A percentile compares a stretch with the other conserved stretches of the same genome.
phyloP scores from a whole-genome alignment of 345 rosid species.

The Geranium brycei region DNA sequence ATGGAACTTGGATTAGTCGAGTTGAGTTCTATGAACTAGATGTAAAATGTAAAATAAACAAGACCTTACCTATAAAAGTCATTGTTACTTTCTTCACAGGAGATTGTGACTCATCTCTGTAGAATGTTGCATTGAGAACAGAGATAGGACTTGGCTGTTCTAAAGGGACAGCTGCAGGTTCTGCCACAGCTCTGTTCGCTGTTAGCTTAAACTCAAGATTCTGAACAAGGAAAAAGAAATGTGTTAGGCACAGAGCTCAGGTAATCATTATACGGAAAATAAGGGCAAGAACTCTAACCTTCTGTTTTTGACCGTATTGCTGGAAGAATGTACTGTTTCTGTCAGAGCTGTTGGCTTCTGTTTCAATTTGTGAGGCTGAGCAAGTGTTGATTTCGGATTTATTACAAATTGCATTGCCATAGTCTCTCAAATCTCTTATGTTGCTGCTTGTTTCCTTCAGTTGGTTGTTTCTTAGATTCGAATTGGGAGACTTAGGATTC shows the following conservation, averaged over 20 bases:
- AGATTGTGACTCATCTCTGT: conserved; percentile 66
- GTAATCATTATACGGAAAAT: background rate
- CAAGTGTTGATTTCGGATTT: conserved; percentile 47
- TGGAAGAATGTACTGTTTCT: conserved; percentile 20
- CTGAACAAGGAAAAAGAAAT: conserved; percentile 31
- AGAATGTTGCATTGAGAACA: conserved; percentile 74
- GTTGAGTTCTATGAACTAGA: background rate
- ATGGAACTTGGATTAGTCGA: background rate
- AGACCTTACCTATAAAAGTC: conserved; percentile 49
- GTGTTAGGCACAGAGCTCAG: conserved; percentile 10
- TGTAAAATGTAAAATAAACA: conserved; percentile 3
- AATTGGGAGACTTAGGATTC: conserved; percentile 21
- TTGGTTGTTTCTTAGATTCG: conserved; percentile 31
- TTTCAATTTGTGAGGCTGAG: conserved; percentile 39
- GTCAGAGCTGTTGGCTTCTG: conserved; percentile 40
- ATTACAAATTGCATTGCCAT: conserved; percentile 25
- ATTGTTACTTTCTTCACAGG: conserved; percentile 62
- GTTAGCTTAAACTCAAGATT: conserved; percentile 26
- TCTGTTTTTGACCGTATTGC: conserved; percentile 21
- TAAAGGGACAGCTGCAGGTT: conserved; percentile 27
- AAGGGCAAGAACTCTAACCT: conserved; percentile 11
- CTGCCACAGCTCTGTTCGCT: conserved; percentile 20
- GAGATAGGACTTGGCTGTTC: conserved; percentile 95
- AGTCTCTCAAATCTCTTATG: conserved; percentile 34
- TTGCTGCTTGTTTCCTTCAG: conserved; percentile 34